These are phyloP conservation scores for Podospora pseudoanserina DNA, from an alignment of 495 filamentous ascomycete genomes.

Conservation along the genomic window DNA sequence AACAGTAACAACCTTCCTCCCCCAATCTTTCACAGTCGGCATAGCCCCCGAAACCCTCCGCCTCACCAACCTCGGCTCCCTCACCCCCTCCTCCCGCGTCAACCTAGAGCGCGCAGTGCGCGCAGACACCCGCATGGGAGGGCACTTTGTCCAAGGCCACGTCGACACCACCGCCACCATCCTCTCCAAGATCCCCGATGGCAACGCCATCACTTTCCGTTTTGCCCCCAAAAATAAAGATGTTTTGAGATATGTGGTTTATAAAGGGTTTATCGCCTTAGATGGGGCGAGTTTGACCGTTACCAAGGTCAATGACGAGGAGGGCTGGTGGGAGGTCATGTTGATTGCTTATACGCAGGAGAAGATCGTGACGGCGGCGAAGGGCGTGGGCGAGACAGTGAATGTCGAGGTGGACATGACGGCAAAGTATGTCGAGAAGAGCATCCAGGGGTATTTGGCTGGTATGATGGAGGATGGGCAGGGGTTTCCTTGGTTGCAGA, in stretches of 20 bases:
- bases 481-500: conserved; percentile 66
- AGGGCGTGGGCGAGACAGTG: conserved; percentile 78
- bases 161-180: conserved; percentile 85
- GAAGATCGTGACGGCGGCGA: conserved; percentile 76
- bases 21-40: conserved; percentile 75
- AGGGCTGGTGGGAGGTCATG: conserved; percentile 97
- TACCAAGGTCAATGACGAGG: conserved; percentile 70
- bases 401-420: conserved; percentile 99
- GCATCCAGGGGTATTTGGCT: conserved; percentile 65
- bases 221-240: conserved; percentile 63
- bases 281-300: conserved; percentile 97
- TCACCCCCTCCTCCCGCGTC: conserved; percentile 55
- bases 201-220: conserved; percentile 83
- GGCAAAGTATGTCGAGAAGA: conserved; percentile 99
- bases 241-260: conserved; percentile 80
- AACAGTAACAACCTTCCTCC: conserved; percentile 74
- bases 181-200: conserved; percentile 64
- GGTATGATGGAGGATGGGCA: conserved; percentile 44
- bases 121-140: conserved; percentile 84
- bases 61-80: conserved; percentile 82
- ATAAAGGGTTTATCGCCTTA: conserved; percentile 94
- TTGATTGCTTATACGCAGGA: conserved; percentile 98
- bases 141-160: conserved; percentile 86
- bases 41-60: conserved; percentile 95
- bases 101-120: conserved; percentile 94